phyloP scores from a whole-genome alignment of 805 yeast genomes.

The Cyberlindnera suaveolens region DNA sequence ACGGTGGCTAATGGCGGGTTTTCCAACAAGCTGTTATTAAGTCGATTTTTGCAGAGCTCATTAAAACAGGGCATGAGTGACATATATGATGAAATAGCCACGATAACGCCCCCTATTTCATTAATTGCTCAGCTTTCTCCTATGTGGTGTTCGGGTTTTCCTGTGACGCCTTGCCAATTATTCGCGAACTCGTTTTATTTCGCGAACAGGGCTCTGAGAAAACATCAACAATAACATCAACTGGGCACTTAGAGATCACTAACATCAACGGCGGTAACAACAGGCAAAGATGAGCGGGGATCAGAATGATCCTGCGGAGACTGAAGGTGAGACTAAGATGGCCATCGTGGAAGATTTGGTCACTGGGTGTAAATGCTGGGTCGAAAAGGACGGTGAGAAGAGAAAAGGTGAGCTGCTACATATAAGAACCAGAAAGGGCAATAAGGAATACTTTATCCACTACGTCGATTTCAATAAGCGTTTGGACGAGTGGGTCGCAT shows the following conservation, averaged over 20 bases:
- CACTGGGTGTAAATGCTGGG: conserved; percentile 79
- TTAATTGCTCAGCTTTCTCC: too few species aligned
- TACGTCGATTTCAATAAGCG: conserved; percentile 93
- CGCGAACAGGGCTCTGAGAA: too few species aligned
- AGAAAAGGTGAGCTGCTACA: conserved; percentile 84
- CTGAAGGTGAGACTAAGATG: conserved; percentile 22
- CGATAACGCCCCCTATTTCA: too few species aligned
- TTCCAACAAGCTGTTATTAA: too few species aligned
- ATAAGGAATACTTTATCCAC: conserved; percentile 84
- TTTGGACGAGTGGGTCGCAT: conserved; percentile 88
- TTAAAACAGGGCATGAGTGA: too few species aligned
- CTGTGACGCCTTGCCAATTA: too few species aligned
- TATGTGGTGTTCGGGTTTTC: too few species aligned
- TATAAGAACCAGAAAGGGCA: conserved; percentile 65
- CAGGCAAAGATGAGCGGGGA: conserved; percentile 10
- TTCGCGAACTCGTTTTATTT: too few species aligned
- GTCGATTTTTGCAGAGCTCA: too few species aligned
- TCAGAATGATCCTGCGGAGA: conserved; percentile 15
- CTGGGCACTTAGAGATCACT: too few species aligned
- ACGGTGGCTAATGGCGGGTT: background rate
- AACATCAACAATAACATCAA: too few species aligned
- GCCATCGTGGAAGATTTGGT: conserved; percentile 42
- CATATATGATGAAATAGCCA: too few species aligned
- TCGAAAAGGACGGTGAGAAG: conserved; percentile 71
- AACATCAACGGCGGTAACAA: background rate